Percentiles rank a stretch among this genome's conserved stretches.
phyloP scores from a whole-genome alignment of 441 rosid genomes.

The Erodium texanum region DNA sequence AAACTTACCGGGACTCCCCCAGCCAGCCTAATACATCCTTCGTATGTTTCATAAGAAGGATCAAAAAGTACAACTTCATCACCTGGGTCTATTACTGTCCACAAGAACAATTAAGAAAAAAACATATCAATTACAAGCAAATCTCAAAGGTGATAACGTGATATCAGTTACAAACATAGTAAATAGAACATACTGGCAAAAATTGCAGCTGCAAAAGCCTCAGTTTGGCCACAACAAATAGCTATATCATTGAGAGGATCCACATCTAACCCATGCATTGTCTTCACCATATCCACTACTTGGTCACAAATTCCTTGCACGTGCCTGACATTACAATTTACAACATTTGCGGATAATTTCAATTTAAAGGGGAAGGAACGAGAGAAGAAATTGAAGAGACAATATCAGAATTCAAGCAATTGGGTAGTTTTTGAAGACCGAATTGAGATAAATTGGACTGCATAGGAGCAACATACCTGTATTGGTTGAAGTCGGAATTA shows the following conservation, averaged over 20 bases:
- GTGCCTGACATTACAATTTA: constrained; percentile 26
- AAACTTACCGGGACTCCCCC: constrained; percentile 49
- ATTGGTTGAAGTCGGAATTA: constrained; percentile 48
- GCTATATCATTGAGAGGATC: constrained; percentile 48
- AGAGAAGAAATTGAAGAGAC: background rate
- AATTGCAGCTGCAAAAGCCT: constrained; percentile 53
- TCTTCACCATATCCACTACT: constrained; percentile 31
- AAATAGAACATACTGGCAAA: constrained; percentile 31
- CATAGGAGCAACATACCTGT: constrained; percentile 25
- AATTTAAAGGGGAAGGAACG: background rate
- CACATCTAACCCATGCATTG: constrained; percentile 32
- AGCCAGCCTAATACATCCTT: constrained; percentile 40
- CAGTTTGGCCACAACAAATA: constrained; percentile 58
- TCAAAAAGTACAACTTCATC: constrained; percentile 58
- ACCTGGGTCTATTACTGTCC: constrained; percentile 40
- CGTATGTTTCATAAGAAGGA: constrained; percentile 50
- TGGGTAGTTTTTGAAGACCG: background rate
- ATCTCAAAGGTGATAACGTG: background rate
- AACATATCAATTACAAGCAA: background rate
- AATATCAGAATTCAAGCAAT: background rate
- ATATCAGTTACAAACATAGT: background rate
- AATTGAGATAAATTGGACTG: background rate
- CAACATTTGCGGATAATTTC: constrained; percentile 1
- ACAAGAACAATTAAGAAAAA: constrained; percentile 12
- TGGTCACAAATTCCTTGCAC: constrained; percentile 61